phyloP scores from a whole-genome alignment of 1,139 yeast genomes.

The Yamadazyma diospyri region DNA sequence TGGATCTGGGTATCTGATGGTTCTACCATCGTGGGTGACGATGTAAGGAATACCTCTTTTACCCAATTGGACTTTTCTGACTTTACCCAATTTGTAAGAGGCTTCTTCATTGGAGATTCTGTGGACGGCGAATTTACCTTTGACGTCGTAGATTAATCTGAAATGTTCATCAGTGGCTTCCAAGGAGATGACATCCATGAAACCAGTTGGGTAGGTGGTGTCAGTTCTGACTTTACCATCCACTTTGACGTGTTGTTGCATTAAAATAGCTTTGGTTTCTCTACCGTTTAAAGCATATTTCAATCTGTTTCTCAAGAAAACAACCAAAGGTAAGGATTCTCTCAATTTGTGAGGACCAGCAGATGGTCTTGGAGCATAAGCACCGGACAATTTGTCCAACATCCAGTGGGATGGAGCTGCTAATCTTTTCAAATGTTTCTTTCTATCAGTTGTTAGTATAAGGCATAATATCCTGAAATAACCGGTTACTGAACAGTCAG shows the following conservation, averaged over 20 bases:
- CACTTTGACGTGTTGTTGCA: slow-evolving; percentile 99
- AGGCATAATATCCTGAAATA: background rate
- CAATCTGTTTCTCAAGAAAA: slow-evolving; percentile 98
- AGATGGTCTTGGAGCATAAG: slow-evolving; percentile 99
- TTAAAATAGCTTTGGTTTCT: slow-evolving; percentile 97
- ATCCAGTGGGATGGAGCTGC: slow-evolving; percentile 97
- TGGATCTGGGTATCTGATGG: slow-evolving; percentile 99
- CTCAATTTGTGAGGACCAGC: slow-evolving; percentile 99
- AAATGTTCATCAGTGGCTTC: slow-evolving; percentile 99
- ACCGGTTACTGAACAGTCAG: too few species aligned
- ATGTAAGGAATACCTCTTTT: slow-evolving; percentile 97
- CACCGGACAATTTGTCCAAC: slow-evolving; percentile 99
- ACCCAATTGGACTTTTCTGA: slow-evolving; percentile 96
- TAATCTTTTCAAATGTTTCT: slow-evolving; percentile 45
- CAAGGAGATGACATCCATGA: slow-evolving; percentile 96
- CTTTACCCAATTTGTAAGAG: slow-evolving; percentile 95
- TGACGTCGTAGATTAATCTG: slow-evolving; percentile 96
- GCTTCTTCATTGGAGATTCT: slow-evolving; percentile 99
- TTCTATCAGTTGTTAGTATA: slow-evolving; percentile 9
- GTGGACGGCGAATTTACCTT: slow-evolving; percentile 99
- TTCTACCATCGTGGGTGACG: slow-evolving; percentile 99
- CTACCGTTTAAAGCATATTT: slow-evolving; percentile 99
- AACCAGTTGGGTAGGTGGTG: slow-evolving; percentile 97
- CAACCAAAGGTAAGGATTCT: slow-evolving; percentile 97
- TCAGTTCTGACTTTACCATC: slow-evolving; percentile 99